Base-by-base conservation (phyloP, 169 alveolate genomes). In the Plasmodium blacklocki region DNA sequence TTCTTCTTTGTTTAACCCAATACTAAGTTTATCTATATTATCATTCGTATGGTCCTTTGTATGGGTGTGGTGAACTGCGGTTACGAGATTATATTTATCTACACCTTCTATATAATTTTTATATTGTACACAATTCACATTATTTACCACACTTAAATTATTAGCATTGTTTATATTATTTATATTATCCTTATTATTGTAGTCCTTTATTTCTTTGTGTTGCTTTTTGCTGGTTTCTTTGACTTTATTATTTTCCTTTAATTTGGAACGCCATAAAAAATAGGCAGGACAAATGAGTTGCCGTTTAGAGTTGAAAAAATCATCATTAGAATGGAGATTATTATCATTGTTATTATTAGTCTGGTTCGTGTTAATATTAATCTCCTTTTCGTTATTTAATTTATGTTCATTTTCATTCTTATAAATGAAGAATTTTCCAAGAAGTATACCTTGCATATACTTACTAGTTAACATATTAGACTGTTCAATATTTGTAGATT, bases 241-340 rank as follows among this genome's bases (percentile, higher is more conserved):
- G 18, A 45, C 21, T 50, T 75, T 47, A 56, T 43, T 43, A n/a
- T 63, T 11, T 4, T 73, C 43, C 8, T 75, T 75, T 6, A 75
- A 23, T 8, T 32, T 32, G 18, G 89, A 67, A 0, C 89, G 67
- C 89, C 89, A 80, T 26, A 80, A 54, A 47, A 80, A 80, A 26
- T 80, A 58, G 23, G 89, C 89, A 11, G 89, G 89, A 43, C 89
- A 80, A 1, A 80, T 66, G 26, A 80, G 89, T 5, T 26, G 26
- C 18, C 58, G 54, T 49, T 67, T 54, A 18, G 78, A 63, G 50
- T 67, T 80, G 26, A 80, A 80, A 80, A 80, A 80, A 39, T 80
- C 68, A 23, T 67, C 58, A 5, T n/a, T 56, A 18, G 32, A 12
- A 43, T 11, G 14, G 3, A 18, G 6, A 18, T 74, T 11, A 3